A percentile compares a stretch with the other conserved stretches of the same genome.
These are phyloP conservation scores for Parietichytrium sp. DNA, from an alignment of 108 stramenopile genomes.

Conservation along the genomic window DNA sequence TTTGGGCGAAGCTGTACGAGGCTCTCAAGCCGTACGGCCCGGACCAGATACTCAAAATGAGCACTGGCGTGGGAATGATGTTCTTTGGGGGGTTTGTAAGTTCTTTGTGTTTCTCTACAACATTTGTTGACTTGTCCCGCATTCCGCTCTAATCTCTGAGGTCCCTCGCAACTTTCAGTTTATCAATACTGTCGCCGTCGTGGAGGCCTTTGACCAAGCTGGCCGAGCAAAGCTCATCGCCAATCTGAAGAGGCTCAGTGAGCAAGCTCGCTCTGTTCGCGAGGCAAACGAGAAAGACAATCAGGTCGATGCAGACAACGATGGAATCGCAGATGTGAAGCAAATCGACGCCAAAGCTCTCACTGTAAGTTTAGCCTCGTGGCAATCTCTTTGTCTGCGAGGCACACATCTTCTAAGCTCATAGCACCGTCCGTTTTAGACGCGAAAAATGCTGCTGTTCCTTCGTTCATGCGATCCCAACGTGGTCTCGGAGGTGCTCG, in stretches of 20 bases:
- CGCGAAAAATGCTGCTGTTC: conserved; percentile 79
- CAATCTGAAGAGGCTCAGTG: conserved; percentile 64
- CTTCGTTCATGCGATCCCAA: conserved; percentile 81
- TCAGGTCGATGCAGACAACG: conserved; percentile 70
- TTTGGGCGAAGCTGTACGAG: too few species aligned
- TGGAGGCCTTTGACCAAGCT: conserved; percentile 81
- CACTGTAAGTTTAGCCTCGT: too few species aligned
- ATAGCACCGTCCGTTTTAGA: too few species aligned
- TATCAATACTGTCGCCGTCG: conserved; percentile 81
- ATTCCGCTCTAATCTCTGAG: too few species aligned
- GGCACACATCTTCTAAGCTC: too few species aligned
- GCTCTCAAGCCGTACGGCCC: conserved; percentile 25
- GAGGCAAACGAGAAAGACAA: conserved; percentile 86
- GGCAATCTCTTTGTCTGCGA: too few species aligned
- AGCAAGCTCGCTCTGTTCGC: conserved; percentile 71
- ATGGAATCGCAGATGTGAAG: conserved; percentile 74
- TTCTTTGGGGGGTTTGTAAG: conserved; percentile 95
- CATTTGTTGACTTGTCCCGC: too few species aligned
- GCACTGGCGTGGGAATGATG: conserved; percentile 73
- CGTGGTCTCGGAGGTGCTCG: conserved; percentile 48
- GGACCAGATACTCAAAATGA: neutral
- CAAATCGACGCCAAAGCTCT: conserved; percentile 70
- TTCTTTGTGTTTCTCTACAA: too few species aligned
- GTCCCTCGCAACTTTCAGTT: too few species aligned
- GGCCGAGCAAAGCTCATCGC: conserved; percentile 68